Base-by-base conservation (phyloP, 2,329 filamentous ascomycete species). In the Colletotrichum sp. region DNA sequence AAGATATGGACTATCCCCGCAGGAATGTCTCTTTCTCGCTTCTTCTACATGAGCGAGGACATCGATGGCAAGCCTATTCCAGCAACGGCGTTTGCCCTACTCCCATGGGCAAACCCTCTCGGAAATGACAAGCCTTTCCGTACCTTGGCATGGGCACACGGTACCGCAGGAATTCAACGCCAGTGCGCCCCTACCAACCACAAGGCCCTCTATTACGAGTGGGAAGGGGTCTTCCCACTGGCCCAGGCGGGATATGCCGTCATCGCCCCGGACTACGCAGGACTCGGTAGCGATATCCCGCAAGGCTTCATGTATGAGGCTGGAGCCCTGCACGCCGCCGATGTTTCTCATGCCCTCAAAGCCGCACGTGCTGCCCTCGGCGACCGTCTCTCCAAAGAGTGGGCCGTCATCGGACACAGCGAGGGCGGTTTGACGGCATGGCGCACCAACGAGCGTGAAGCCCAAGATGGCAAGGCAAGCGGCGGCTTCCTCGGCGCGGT, bases 371-470 rank as follows among this genome's bases (percentile, higher is more conserved):
- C 73, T 13, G 67, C 63, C 15, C 36, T 81, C 0, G 76, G 78
- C 5, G 34, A 67, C 3, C 44, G 71, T 0, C 44, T 81, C 0
- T 75, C 74, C 15, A 62, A 78, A 9, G 78, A 81, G n/a, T 81
- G 79, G 79, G 79, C 76, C 4, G 75, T 80, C 1, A 30, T 72
- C 1, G 80, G 80, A 1, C 80, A 81, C 28, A 80, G 79, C 64
- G 79, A 81, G 26, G 80, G 80, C 1, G 80, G 80, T 10, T 75
- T 80, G 76, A 79, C 79, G 1, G 79, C 71, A 2, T 81, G 80
- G 80, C 75, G 79, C 8, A 81, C 80, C 15, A 78, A 76, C 18
- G 79, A 81, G 72, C 76, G 80, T 8, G 71, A 79, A 15, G 80
- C 79, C 18, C 68, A 60, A 57, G 49, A 75, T 9, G 36, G 36